Percentiles rank a stretch among this genome's conserved stretches.
Conservation (phyloP, 805 yeast genomes). For the Spathaspora passalidarum region DNA sequence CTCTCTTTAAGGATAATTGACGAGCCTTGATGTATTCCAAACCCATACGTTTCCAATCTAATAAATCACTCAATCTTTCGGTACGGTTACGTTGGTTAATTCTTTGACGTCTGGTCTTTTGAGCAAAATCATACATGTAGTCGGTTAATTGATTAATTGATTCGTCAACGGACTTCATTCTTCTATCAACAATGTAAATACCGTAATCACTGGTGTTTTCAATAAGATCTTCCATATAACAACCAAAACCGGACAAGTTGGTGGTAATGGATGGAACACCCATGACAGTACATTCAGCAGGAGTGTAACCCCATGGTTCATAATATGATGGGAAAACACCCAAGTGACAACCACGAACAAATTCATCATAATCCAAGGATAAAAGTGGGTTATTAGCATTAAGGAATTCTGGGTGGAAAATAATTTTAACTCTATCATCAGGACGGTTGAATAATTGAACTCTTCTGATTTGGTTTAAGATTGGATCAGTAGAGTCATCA, state of each 20-base stretch:
- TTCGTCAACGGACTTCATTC: conserved; percentile 89
- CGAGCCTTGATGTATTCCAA: conserved; percentile 94
- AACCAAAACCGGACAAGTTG: conserved; percentile 93
- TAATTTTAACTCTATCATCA: conserved; percentile 87
- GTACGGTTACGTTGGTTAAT: conserved; percentile 97
- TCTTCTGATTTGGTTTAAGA: conserved; percentile 84
- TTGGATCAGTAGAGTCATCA: conserved; percentile 89
- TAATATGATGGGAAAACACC: conserved; percentile 98
- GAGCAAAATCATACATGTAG: conserved; percentile 84
- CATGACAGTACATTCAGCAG: conserved; percentile 99
- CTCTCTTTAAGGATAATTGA: conserved; percentile 85
- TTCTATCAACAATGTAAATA: conserved; percentile 92
- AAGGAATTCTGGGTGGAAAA: conserved; percentile 96
- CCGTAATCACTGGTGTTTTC: conserved; percentile 95
- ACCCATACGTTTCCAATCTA: conserved; percentile 99
- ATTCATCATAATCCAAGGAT: conserved; percentile 93
- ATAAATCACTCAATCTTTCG: conserved; percentile 85
- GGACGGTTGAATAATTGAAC: conserved; percentile 89
- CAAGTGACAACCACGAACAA: conserved; percentile 95
- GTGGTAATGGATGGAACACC: conserved; percentile 98
- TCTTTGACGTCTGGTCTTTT: conserved; percentile 92
- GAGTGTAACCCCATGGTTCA: conserved; percentile 99
- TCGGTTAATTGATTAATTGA: conserved; percentile 86
- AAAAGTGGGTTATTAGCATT: conserved; percentile 93
- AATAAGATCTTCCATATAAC: conserved; percentile 96